Base-by-base conservation (phyloP, 1,284 basidiomycete species). In the Coniferiporia weirii region DNA sequence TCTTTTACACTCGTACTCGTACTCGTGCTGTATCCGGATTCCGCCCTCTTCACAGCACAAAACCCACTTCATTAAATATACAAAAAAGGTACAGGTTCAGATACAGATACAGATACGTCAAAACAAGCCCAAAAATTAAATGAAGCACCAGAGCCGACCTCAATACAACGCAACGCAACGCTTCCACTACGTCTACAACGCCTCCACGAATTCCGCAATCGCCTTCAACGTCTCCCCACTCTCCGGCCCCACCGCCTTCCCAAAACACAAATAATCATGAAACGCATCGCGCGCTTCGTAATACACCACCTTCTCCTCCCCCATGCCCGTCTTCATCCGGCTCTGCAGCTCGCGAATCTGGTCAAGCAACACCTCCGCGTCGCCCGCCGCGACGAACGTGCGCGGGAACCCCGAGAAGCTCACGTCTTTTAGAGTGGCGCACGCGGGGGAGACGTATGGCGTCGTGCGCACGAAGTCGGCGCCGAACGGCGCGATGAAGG, bases 381-480 rank as follows among this genome's bases (percentile, higher is more conserved):
- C 79, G 3, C 83, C 84, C 3, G 73, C 74, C 22, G 77, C 68
- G 49, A 86, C 78, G 66, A 81, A 80, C 0, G 83, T 84, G 36
- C 70, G 68, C 1, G 84, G 84, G 67, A 84, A 83, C 17, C 73
- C 76, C 20, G 15, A 40, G 68, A 84, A 85, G 55, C 70, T 66
- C 8, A 78, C 69, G 2, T 65, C 57, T 53, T 49, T 46, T 1
- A 76, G 70, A 35, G 76, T 61, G 47, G 72, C 65, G 5, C 79
- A 81, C 2, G 78, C 79, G 1, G 84, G 83, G 0, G 81, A 85
- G 46, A 86, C 75, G 64, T 83, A 85, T 7, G 27, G 27, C 27
- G 27, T 27, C 27, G 27, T 5, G 27, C 27, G 27, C 27, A 27
- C 27, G 73, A 71, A 73, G 1, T 70, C 74, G 0, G 66, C 53